A percentile compares a stretch with the other conserved stretches of the same genome.
Conservation (phyloP, 1,284 basidiomycete genomes). For the Malassezia brasiliensis region DNA sequence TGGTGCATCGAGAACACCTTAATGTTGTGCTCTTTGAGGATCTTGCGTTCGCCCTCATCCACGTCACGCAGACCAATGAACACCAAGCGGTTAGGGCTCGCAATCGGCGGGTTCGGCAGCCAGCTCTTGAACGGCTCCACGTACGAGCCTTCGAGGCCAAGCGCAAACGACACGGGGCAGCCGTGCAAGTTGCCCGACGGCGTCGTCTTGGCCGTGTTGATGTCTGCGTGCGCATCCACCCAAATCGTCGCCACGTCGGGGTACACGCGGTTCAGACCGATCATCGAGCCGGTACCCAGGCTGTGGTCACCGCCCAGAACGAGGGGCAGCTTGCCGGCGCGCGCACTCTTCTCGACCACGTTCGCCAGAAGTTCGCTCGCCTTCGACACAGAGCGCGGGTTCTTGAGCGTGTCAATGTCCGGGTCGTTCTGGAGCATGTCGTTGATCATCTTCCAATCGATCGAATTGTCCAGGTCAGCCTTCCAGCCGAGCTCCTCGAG, state of each 20-base stretch:
- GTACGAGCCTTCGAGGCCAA: constrained; percentile 46
- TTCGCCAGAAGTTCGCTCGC: constrained; percentile 72
- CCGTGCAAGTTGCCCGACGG: constrained; percentile 88
- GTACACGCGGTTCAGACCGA: constrained; percentile 50
- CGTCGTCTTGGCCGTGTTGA: constrained; percentile 81
- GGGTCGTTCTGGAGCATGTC: constrained; percentile 24
- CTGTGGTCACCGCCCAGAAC: constrained; percentile 97
- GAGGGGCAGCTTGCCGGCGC: constrained; percentile 70
- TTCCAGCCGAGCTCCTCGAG: constrained; percentile 66
- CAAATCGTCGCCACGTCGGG: constrained; percentile 74
- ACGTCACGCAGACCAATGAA: constrained; percentile 95
- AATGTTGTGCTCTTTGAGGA: constrained; percentile 75
- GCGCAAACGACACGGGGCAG: constrained; percentile 90
- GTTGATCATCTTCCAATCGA: constrained; percentile 71
- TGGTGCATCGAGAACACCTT: constrained; percentile 97
- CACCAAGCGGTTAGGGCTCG: constrained; percentile 63
- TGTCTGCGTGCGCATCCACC: constrained; percentile 65
- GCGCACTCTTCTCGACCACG: constrained; percentile 64
- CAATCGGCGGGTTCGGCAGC: constrained; percentile 48
- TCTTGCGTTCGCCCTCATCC: constrained; percentile 77
- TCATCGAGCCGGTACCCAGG: constrained; percentile 52
- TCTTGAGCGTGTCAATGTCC: constrained; percentile 38
- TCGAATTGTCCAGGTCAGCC: constrained; percentile 76
- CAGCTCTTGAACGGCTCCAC: constrained; percentile 43
- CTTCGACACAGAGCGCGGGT: constrained; percentile 47